Evolutionary conservation across 345 rosid species (phyloP).

Genomic region (Lumnitzera littorea): DNA sequence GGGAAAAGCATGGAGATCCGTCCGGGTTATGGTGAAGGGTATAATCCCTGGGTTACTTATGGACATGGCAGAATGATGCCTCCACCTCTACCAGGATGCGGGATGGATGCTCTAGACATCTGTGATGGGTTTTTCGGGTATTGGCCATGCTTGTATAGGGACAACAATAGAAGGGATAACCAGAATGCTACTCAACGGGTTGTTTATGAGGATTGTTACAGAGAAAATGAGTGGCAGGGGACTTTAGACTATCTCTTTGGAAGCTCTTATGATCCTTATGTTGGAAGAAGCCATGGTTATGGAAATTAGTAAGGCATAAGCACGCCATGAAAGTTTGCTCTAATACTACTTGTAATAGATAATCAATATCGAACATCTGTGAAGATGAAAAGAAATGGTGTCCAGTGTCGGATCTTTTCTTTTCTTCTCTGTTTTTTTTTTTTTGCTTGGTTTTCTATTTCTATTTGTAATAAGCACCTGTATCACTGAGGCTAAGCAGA

Average conservation of each 20-base stretch:
- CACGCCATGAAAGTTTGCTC: background rate
- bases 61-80: constrained; percentile 22
- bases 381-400: too few relatives aligned
- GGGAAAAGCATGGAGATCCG: constrained; percentile 1
- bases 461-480: too few relatives aligned
- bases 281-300: constrained; percentile 11
- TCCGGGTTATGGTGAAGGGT: background rate
- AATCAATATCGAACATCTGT: too few relatives aligned
- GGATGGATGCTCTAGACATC: constrained; percentile 69
- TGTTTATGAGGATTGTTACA: constrained; percentile 15
- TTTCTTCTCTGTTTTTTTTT: too few relatives aligned
- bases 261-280: constrained; percentile 41
- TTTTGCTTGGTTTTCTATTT: too few relatives aligned
- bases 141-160: constrained; percentile 55
- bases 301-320: background rate
- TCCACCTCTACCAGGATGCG: constrained; percentile 61
- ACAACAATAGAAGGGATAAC: constrained; percentile 14
- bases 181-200: constrained; percentile 12
- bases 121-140: constrained; percentile 71
- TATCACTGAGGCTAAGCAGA: too few relatives aligned
- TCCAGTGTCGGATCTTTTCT: too few relatives aligned
- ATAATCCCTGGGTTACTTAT: constrained; percentile 4
- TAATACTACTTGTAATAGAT: too few relatives aligned
- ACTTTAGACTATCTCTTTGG: constrained; percentile 76
- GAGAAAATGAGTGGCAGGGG: constrained; percentile 36